Conservation (phyloP, 139 green algal species). For the Chlorella sp. region DNA sequence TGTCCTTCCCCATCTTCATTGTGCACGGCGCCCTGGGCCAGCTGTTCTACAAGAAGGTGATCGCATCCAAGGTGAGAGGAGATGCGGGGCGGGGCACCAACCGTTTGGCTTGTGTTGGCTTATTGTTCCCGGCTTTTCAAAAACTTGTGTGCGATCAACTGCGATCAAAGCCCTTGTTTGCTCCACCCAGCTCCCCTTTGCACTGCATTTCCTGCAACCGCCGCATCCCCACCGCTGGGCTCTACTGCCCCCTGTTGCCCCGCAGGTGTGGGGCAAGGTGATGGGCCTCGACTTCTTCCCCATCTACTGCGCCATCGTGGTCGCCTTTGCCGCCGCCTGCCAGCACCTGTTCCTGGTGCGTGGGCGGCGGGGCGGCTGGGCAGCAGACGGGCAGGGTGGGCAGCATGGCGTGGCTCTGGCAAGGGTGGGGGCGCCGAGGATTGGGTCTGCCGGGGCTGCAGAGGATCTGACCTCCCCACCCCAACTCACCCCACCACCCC, state of each 20-base stretch:
- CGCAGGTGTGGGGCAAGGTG: constrained; percentile 27
- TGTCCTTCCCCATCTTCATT: constrained; percentile 43
- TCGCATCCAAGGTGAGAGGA: constrained; percentile 20
- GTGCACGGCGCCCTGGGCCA: constrained; percentile 37
- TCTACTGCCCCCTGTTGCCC: not conserved
- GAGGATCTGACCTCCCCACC: too few species aligned
- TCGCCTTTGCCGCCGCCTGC: not conserved
- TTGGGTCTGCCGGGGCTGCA: too few species aligned
- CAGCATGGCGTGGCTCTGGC: too few species aligned
- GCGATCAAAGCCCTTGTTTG: not conserved
- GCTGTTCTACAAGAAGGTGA: constrained; percentile 45
- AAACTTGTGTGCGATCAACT: too few species aligned
- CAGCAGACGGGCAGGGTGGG: not conserved
- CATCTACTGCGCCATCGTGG: constrained; percentile 30
- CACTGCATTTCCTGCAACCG: not conserved
- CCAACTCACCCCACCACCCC: not conserved
- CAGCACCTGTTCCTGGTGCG: constrained; percentile 35
- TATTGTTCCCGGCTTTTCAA: not conserved
- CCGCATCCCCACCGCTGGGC: not conserved
- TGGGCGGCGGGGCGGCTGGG: not conserved
- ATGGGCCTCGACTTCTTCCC: constrained; percentile 36
- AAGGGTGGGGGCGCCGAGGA: too few species aligned
- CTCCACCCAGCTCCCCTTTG: not conserved
- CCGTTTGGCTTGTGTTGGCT: not conserved
- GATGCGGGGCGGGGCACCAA: not conserved